Evolutionary conservation across 352 stramenopile species (phyloP), one percentile per base, ranked within the genome.

Genomic region (Albugo candida): DNA sequence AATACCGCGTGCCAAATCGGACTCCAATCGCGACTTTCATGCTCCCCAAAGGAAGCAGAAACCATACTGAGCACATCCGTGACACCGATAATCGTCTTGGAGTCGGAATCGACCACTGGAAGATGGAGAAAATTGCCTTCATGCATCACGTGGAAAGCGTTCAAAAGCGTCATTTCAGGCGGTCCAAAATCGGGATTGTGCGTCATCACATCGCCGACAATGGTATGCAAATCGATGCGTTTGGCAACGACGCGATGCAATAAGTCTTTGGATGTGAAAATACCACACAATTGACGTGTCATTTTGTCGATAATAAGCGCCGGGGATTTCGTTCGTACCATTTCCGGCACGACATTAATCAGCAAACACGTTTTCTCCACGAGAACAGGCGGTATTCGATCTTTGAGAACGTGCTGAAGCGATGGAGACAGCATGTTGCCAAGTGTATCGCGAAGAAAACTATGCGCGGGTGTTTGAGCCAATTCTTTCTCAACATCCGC

Each of bases 181-280:
- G 66, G 63, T 12, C 95, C 92, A 2, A 81, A 83, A 54, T 99
- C 95, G 5, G 95, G 95, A 48, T 97, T 93, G 1, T 80, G 72
- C 2, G 95, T 99, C 93, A 98, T 98, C 17, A 92, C 77, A 1
- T 87, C 67, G 31, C 69, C 73, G 11, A 99, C 82, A 5, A 60
- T 61, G n/a, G 87, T 98, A 3, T 56, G 70, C 48, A 89, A 59
- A 41, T 92, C 72, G 19, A 96, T 58, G 46, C 87, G 75, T 19
- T 83, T 87, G 0, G 92, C 85, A 51, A 98, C 76, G 12, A 96
- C 93, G n/a, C 93, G 72, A 40, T 82, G 85, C 58, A 99, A 78
- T 49, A 99, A 71, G 60, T 99, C 94, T 67, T 98, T 98, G 24
- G 95, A 93, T 0, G 92, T 97, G 52, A 99, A 96, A 52, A 99